Evolutionary conservation across 441 rosid species (phyloP).

Genomic region (Mallotus japonicus): DNA sequence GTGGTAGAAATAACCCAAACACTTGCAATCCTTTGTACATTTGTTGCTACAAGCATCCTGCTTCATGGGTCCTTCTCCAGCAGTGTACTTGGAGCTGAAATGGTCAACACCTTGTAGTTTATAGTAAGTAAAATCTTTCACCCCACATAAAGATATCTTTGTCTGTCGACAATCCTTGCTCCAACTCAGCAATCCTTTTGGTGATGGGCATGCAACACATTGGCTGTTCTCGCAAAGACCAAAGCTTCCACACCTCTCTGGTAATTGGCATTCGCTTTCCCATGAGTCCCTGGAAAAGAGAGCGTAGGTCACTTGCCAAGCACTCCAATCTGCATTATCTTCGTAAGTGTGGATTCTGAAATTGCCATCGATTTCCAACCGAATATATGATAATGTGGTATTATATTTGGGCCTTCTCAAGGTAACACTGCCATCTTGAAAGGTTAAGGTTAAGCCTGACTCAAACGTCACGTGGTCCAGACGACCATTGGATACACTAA

Average conservation of each 20-base stretch:
- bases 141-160: conserved; percentile 32
- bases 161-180: conserved; percentile 19
- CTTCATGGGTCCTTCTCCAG: conserved; percentile 39
- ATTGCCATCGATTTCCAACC: conserved; percentile 56
- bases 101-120: conserved; percentile 62
- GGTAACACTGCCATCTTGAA: not conserved
- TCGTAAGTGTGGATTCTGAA: conserved; percentile 46
- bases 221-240: conserved; percentile 31
- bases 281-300: conserved; percentile 33
- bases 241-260: conserved; percentile 33
- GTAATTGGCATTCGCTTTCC: conserved; percentile 50
- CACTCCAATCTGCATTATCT: conserved; percentile 31
- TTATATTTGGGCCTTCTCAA: conserved; percentile 49
- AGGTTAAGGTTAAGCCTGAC: conserved; percentile 11
- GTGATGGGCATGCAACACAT: conserved; percentile 35
- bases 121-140: conserved; percentile 39
- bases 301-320: conserved; percentile 52
- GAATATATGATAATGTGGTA: conserved; percentile 42
- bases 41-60: conserved; percentile 46
- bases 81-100: conserved; percentile 48
- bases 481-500: not conserved
- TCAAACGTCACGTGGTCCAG: conserved; percentile 26
- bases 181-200: conserved; percentile 35
- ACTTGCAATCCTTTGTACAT: conserved; percentile 59
- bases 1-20: conserved; percentile 62